Base-by-base conservation (phyloP, 352 stramenopile genomes). In the Phytophthora boehmeriae region DNA sequence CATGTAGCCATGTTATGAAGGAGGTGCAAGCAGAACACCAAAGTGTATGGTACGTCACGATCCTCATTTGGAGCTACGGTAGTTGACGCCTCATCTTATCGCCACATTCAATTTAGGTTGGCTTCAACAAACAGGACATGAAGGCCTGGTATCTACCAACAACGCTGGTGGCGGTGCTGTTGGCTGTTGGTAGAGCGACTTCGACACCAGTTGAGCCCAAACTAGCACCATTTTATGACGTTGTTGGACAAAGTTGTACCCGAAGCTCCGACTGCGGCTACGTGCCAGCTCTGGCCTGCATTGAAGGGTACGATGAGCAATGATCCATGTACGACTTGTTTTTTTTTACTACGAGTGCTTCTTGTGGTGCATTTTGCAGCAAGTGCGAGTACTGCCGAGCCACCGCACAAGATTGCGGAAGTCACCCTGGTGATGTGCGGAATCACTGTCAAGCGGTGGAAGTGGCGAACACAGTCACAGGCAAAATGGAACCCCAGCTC, bases 201-300 rank as follows among this genome's bases (percentile, higher is more conserved):
- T n/a, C n/a, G n/a, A n/a, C n/a, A n/a, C n/a, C n/a, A n/a, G n/a
- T n/a, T n/a, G n/a, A n/a, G n/a, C n/a, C n/a, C n/a, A n/a, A n/a
- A n/a, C n/a, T n/a, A 10, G 61, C 57, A 0, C 48, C 65, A 11
- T 83, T 82, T 55, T 51, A 54, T 44, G 69, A 86, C 5, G 19
- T 44, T 3, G 52, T 88, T 32, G 80, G 83, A 17, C 25, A 85
- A 1, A n/a, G 27, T 2, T 93, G 85, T 69, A 47, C 54, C 14
- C 54, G 60, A 22, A 75, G 80, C 23, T 48, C 59, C 6, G 83
- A 93, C 54, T 93, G 85, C 45, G 85, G 82, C 58, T 90, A 86
- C 59, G 57, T 93, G n/a, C 85, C 85, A 32, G 78, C 79, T 5
- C 68, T 92, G n/a, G 85, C 85, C 5, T 93, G 85, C 52, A 69